phyloP scores from a whole-genome alignment of 352 stramenopile genomes.

The Stramenopiles sp. region DNA sequence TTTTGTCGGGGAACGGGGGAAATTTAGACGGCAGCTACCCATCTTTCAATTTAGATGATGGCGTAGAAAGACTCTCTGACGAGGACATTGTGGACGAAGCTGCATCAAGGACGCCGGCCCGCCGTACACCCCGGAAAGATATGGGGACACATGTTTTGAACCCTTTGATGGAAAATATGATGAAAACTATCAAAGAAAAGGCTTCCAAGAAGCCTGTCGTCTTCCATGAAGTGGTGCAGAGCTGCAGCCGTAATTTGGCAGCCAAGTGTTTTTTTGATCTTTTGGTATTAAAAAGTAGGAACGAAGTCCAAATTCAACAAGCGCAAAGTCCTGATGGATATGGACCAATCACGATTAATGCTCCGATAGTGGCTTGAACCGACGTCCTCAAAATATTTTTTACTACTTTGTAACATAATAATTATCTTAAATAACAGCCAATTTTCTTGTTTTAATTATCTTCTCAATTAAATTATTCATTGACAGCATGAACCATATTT shows the following conservation, averaged over 20 bases:
- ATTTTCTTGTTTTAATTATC: too few species aligned
- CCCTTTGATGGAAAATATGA: background rate
- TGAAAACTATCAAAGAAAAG: background rate
- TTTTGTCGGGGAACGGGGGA: too few species aligned
- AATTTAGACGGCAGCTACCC: too few species aligned
- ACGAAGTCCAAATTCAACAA: constrained; percentile 7
- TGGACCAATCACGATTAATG: constrained; percentile 10
- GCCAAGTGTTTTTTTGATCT: constrained; percentile 11
- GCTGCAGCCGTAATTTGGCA: background rate
- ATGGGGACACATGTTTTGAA: constrained; percentile 4
- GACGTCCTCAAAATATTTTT: too few species aligned
- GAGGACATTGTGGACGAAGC: constrained; percentile 6
- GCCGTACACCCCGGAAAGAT: background rate
- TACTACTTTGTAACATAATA: too few species aligned
- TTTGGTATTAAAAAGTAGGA: constrained; percentile 1
- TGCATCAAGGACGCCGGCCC: background rate
- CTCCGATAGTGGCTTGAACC: too few species aligned
- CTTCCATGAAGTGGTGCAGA: constrained; percentile 3
- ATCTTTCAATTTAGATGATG: too few species aligned
- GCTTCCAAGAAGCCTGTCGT: too few species aligned
- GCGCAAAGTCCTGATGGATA: background rate
- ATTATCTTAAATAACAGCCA: too few species aligned
- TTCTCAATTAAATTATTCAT: too few species aligned
- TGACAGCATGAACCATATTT: too few species aligned
- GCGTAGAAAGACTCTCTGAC: too few species aligned